Evolutionary conservation across 257 asterid species (phyloP).

Genomic region (Solanum etuberosum): DNA sequence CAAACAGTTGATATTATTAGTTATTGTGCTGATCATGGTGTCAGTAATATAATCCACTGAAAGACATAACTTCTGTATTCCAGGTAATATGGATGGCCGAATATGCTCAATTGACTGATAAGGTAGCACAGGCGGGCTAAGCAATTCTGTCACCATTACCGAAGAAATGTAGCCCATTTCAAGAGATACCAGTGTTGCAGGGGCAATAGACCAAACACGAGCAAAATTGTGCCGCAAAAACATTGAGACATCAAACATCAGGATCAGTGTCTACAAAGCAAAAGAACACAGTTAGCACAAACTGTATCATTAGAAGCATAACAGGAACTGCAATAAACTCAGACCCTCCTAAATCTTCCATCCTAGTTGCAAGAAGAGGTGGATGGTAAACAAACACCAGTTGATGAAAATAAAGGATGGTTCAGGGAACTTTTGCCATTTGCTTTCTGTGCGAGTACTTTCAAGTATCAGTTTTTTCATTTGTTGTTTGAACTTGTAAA

Average conservation of each 20-base stretch:
- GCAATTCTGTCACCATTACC: constrained; percentile 73
- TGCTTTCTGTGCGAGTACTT: neutral
- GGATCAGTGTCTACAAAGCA: constrained; percentile 66
- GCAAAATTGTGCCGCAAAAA: constrained; percentile 68
- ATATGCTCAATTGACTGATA: constrained; percentile 28
- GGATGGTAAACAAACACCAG: neutral
- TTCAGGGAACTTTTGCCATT: neutral
- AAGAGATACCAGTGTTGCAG: constrained; percentile 59
- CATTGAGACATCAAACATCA: constrained; percentile 81
- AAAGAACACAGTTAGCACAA: constrained; percentile 14
- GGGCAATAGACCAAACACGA: constrained; percentile 67
- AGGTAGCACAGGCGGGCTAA: constrained; percentile 50
- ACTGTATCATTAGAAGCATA: neutral
- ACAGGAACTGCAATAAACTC: neutral
- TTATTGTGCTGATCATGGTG: constrained; percentile 65
- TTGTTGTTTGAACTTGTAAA: neutral
- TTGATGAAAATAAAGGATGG: neutral
- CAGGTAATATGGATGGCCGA: constrained; percentile 44
- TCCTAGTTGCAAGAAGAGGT: neutral
- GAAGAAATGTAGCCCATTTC: constrained; percentile 86
- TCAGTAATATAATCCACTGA: constrained; percentile 91
- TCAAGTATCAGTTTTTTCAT: neutral
- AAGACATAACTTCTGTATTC: constrained; percentile 62
- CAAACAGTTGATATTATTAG: constrained; percentile 41
- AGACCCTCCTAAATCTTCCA: neutral